Evolutionary conservation across 2,329 filamentous ascomycete species (phyloP).

Genomic region (Aspergillus sp.): DNA sequence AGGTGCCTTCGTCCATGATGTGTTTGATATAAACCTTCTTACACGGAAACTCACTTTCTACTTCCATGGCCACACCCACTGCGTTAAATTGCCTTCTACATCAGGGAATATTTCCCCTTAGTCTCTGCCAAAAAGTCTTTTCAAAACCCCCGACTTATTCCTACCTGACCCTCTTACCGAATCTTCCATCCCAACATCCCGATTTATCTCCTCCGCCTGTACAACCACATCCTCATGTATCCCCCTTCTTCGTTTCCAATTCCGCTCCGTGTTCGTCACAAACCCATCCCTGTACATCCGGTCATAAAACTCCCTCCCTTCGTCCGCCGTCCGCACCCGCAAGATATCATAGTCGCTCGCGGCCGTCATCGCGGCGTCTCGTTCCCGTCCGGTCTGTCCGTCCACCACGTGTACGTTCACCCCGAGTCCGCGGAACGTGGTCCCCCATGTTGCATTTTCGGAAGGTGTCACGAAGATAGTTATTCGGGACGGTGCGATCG

Average conservation of each 20-base stretch:
- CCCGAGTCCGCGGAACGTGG: constrained; percentile 9
- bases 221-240: constrained; percentile 22
- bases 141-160: background rate
- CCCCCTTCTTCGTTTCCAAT: constrained; percentile 31
- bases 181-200: background rate
- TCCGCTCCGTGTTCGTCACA: constrained; percentile 38
- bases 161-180: background rate
- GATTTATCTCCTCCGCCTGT: constrained; percentile 28
- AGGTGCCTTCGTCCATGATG: no score
- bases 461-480: constrained; percentile 24
- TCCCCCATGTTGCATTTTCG: constrained; percentile 23
- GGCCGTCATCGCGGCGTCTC: constrained; percentile 34
- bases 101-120: no score
- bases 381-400: constrained; percentile 21
- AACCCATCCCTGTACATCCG: constrained; percentile 21
- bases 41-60: no score
- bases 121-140: background rate
- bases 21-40: no score
- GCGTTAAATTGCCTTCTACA: no score
- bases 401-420: constrained; percentile 20
- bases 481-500: constrained; percentile 19
- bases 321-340: constrained; percentile 26
- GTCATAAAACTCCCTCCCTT: constrained; percentile 30
- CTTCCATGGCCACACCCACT: no score
- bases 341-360: constrained; percentile 36